phyloP scores from a whole-genome alignment of 345 rosid species.

The Diplotaxis tenuifolia region DNA sequence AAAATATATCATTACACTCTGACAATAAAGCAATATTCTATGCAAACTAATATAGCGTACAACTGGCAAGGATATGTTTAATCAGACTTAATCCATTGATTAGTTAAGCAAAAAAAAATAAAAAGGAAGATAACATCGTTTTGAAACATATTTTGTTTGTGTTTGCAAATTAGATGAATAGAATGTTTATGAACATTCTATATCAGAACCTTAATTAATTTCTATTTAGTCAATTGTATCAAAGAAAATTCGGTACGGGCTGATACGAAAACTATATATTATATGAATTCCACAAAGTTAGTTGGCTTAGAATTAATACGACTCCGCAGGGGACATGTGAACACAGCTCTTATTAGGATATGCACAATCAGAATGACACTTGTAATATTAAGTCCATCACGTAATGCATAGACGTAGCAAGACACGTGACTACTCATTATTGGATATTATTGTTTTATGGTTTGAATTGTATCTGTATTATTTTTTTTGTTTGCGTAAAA shows the following conservation, averaged over 20 bases:
- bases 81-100: neutral
- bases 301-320: slow-evolving; percentile 30
- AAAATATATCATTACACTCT: too few species aligned
- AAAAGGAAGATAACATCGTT: neutral
- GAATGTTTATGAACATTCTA: slow-evolving; percentile 36
- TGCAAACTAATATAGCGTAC: neutral
- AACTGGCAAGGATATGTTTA: neutral
- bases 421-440: slow-evolving; percentile 37
- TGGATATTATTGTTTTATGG: slow-evolving; percentile 29
- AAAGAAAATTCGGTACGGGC: neutral
- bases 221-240: neutral
- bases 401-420: slow-evolving; percentile 13
- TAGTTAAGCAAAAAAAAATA: neutral
- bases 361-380: slow-evolving; percentile 35
- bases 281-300: slow-evolving; percentile 30
- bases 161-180: neutral
- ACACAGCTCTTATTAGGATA: slow-evolving; percentile 33
- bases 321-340: slow-evolving; percentile 35
- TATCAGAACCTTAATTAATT: slow-evolving; percentile 8
- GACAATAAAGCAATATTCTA: too few species aligned
- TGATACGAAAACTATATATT: slow-evolving; percentile 16
- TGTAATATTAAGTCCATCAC: slow-evolving; percentile 30
- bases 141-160: slow-evolving; percentile 12
- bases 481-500: slow-evolving; percentile 16
- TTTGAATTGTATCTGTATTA: neutral